Conservation (phyloP, 306 rosid species). For the Cicer bijugum region DNA sequence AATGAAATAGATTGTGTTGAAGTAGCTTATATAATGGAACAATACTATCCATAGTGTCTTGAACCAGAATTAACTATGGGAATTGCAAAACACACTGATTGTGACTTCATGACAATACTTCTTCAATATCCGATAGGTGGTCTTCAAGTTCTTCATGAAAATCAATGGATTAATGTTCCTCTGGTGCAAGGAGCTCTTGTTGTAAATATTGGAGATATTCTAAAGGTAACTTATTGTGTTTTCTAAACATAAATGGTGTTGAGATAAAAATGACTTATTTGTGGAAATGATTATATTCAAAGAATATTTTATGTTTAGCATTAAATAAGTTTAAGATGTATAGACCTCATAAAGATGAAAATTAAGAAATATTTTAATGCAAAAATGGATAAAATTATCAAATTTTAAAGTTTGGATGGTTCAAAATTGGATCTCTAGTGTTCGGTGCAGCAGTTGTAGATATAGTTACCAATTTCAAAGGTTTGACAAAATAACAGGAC, state of each 20-base stretch:
- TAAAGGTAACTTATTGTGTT: too few relatives aligned
- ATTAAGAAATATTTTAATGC: too few relatives aligned
- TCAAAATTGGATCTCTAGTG: too few relatives aligned
- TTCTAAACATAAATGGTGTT: too few relatives aligned
- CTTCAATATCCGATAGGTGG: slow-evolving; percentile 61
- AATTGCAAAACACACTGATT: slow-evolving; percentile 42
- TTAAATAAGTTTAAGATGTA: neutral
- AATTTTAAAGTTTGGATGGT: too few relatives aligned
- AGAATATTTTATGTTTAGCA: neutral
- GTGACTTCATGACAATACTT: slow-evolving; percentile 49
- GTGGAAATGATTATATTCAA: neutral
- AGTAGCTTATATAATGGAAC: slow-evolving; percentile 11
- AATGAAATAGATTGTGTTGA: slow-evolving; percentile 34
- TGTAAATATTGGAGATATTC: too few relatives aligned
- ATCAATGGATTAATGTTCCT: slow-evolving; percentile 46
- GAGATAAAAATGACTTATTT: neutral
- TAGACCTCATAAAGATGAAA: too few relatives aligned
- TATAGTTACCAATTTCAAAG: too few relatives aligned
- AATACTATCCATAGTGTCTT: slow-evolving; percentile 50
- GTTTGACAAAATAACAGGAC: too few relatives aligned
- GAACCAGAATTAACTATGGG: slow-evolving; percentile 51
- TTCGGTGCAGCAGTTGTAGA: too few relatives aligned
- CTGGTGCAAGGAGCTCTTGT: slow-evolving; percentile 44
- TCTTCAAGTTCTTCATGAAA: slow-evolving; percentile 3
- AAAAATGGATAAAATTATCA: too few relatives aligned